Base-by-base conservation (phyloP, 148 eudicot species). In the Chenopodium suecicum region DNA sequence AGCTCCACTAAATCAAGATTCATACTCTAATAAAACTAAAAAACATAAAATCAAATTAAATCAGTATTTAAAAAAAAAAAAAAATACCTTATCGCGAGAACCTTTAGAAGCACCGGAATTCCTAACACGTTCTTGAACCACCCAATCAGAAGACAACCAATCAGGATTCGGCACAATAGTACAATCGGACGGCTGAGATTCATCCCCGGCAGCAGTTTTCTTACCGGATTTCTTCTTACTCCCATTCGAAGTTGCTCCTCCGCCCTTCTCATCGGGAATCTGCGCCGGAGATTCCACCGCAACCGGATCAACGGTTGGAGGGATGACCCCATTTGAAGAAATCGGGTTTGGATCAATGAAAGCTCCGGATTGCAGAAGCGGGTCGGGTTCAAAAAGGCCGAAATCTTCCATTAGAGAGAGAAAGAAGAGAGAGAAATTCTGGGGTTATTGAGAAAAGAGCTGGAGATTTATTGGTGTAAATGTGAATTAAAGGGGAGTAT, bases 91-190 rank as follows among this genome's bases (percentile, higher is more conserved):
- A 79, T 88, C 90, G 20, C 76, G 73, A 31, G 86, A 8, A 29
- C 90, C 88, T 25, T 86, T 88, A 79, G 90, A 70, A 73, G 90
- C 88, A 74, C 90, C 88, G 58, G 87, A 79, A 32, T 85, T 31
- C 67, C 88, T 64, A 41, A 80, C 79, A 68, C 73, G 81, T 12
- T 67, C 78, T 4, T 50, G 64, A 25, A 86, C 70, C 10, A 7
- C 20, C 90, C 90, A 88, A 34, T 68, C 84, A 17, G 81, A n/a
- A 68, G 90, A 88, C 82, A 88, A 74, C 90, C 90, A 88, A 50
- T 82, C 88, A 65, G 90, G 85, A 6, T 31, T 79, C 58, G 11
- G 41, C 84, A 58, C 46, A 41, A 41, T 41, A 41, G 44, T 71
- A 11, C 54, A 80, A 76, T 80, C 83, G 16, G 78, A 71, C 54